These are phyloP conservation scores for Naganishia antarctica DNA, from an alignment of 768 basidiomycete species.

Conservation along the genomic window DNA sequence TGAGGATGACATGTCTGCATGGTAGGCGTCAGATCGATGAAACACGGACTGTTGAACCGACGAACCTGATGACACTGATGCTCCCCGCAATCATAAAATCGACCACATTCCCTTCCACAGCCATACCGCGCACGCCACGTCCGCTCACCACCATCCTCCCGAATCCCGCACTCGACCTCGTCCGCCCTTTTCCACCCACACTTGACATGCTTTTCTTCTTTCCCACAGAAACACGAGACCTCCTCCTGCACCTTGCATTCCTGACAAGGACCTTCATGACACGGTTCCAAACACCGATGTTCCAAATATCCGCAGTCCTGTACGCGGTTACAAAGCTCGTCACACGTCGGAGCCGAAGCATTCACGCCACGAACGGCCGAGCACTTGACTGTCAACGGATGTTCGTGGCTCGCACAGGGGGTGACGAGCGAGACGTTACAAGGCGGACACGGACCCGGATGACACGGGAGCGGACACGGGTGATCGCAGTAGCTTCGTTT, in stretches of 20 bases:
- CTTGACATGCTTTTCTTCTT: conserved; percentile 56
- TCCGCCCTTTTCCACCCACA: conserved; percentile 57
- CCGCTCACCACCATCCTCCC: conserved; percentile 49
- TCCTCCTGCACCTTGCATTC: conserved; percentile 59
- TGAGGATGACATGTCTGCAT: conserved; percentile 66
- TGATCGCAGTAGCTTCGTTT: conserved; percentile 60
- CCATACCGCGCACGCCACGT: conserved; percentile 64
- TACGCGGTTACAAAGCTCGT: conserved; percentile 59
- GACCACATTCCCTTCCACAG: conserved; percentile 63
- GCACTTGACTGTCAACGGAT: conserved; percentile 54
- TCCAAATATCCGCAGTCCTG: conserved; percentile 51
- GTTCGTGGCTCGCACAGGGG: conserved; percentile 72
- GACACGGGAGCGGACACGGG: conserved; percentile 62
- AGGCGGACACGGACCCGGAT: conserved; percentile 90
- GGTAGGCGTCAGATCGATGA: conserved; percentile 27
- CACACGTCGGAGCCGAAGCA: conserved; percentile 38
- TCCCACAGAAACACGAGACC: conserved; percentile 76
- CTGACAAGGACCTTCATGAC: conserved; percentile 72
- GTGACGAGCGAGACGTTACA: conserved; percentile 73
- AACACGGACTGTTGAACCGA: conserved; percentile 20
- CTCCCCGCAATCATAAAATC: conserved; percentile 67
- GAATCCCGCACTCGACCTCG: conserved; percentile 46
- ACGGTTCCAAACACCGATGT: conserved; percentile 65
- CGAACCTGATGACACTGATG: conserved; percentile 64
- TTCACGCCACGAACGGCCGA: conserved; percentile 38